Percentiles rank a stretch among this genome's conserved stretches.
These are phyloP conservation scores for Mycena galericulata DNA, from an alignment of 768 basidiomycete species.

Conservation along the genomic window DNA sequence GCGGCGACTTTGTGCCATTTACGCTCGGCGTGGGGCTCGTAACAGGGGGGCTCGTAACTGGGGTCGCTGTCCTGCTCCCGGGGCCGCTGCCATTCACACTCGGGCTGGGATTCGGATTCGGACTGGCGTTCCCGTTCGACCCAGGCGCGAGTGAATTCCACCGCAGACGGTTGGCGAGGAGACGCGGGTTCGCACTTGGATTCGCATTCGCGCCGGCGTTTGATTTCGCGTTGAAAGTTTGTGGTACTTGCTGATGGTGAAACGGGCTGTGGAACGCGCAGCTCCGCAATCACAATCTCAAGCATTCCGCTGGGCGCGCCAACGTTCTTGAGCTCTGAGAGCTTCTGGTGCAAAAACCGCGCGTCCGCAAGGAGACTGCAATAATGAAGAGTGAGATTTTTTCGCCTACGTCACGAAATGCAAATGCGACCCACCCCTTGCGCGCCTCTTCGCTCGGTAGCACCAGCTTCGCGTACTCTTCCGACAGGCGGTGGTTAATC, in stretches of 20 bases:
- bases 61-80: constrained; percentile 9
- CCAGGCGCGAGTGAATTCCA: constrained; percentile 34
- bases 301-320: constrained; percentile 81
- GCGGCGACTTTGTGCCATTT: constrained; percentile 29
- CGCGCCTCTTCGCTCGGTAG: constrained; percentile 88
- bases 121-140: constrained; percentile 15
- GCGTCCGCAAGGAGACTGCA: constrained; percentile 84
- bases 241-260: constrained; percentile 35
- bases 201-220: constrained; percentile 29
- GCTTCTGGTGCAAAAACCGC: constrained; percentile 78
- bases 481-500: constrained; percentile 90
- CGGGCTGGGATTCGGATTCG: constrained; percentile 19
- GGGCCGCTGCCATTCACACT: constrained; percentile 31
- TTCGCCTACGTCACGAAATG: constrained; percentile 13
- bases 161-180: constrained; percentile 45
- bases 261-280: constrained; percentile 61
- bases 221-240: constrained; percentile 25
- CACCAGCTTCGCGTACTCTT: constrained; percentile 87
- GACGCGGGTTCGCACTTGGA: constrained; percentile 61
- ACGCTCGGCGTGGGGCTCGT: constrained; percentile 26
- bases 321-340: constrained; percentile 81
- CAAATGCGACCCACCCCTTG: constrained; percentile 35
- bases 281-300: constrained; percentile 88
- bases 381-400: constrained; percentile 17
- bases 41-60: constrained; percentile 17